A percentile compares a stretch with the other conserved stretches of the same genome.
Conservation (phyloP, 139 green algal species). For the Tetradesmus lagerheimii region DNA sequence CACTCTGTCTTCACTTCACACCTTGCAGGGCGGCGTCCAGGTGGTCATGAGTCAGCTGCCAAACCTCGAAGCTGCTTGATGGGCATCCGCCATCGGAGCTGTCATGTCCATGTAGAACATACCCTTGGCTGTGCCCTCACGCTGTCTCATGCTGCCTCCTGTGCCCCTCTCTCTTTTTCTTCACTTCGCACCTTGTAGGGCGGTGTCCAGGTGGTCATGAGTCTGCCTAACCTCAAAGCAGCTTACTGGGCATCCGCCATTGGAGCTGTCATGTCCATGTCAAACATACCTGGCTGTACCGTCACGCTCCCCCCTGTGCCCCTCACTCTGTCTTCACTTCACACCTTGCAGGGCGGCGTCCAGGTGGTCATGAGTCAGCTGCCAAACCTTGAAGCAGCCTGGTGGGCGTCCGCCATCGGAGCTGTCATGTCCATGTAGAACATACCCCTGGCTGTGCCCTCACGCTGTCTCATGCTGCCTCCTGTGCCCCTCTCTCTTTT, state of each 20-base stretch:
- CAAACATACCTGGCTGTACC: no score
- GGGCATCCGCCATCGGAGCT: neutral
- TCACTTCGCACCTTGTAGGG: no score
- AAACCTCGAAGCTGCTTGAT: neutral
- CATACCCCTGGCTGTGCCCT: no score
- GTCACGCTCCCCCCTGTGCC: no score
- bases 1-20: no score
- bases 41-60: neutral
- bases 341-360: neutral
- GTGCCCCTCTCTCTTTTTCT: no score
- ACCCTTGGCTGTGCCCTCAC: no score
- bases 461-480: no score
- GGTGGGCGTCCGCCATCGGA: constrained; percentile 61
- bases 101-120: constrained; percentile 37
- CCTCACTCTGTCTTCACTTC: neutral
- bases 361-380: constrained; percentile 52
- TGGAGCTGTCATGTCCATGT: constrained; percentile 42
- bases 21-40: neutral
- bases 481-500: no score
- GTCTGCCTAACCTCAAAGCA: neutral
- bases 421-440: constrained; percentile 54
- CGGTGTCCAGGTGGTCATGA: neutral
- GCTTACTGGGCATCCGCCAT: neutral
- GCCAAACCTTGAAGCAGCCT: constrained; percentile 54
- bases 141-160: no score